phyloP scores from a whole-genome alignment of 1,139 yeast genomes.

The Nakaseomyces sp. region DNA sequence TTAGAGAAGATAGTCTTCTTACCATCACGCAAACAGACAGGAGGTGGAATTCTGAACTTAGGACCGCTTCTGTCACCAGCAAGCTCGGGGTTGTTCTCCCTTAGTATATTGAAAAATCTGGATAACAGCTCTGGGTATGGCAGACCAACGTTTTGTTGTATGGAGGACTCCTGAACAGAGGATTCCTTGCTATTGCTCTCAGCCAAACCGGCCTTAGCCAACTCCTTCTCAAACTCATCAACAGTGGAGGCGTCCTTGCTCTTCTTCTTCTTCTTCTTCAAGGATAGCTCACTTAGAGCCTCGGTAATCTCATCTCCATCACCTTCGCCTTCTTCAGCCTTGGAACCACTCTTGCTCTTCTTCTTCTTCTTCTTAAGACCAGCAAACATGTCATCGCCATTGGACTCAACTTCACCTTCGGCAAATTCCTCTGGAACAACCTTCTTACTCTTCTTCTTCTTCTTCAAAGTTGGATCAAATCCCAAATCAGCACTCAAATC shows the following conservation, averaged over 20 bases:
- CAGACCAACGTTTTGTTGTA: slow-evolving; percentile 46
- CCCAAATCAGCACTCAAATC: slow-evolving; percentile 48
- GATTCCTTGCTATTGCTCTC: slow-evolving; percentile 22
- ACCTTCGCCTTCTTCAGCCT: slow-evolving; percentile 33
- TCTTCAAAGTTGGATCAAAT: slow-evolving; percentile 70
- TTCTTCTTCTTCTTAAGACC: slow-evolving; percentile 46
- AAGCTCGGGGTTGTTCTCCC: slow-evolving; percentile 91
- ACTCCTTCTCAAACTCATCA: slow-evolving; percentile 79
- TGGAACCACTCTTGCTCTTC: slow-evolving; percentile 32
- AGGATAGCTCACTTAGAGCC: slow-evolving; percentile 62
- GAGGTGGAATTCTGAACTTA: slow-evolving; percentile 96
- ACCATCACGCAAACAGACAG: slow-evolving; percentile 95
- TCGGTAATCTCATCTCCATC: slow-evolving; percentile 49
- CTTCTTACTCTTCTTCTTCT: slow-evolving; percentile 65
- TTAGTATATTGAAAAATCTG: slow-evolving; percentile 77
- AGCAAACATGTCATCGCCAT: slow-evolving; percentile 38
- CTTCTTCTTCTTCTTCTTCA: slow-evolving; percentile 77
- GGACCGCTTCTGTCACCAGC: slow-evolving; percentile 94
- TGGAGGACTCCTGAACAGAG: slow-evolving; percentile 28
- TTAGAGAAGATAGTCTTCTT: slow-evolving; percentile 94
- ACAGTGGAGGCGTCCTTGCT: slow-evolving; percentile 36
- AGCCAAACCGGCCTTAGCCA: slow-evolving; percentile 83
- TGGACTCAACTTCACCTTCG: slow-evolving; percentile 9
- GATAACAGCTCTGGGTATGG: slow-evolving; percentile 71
- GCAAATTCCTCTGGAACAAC: slow-evolving; percentile 32